Evolutionary conservation across 2,329 filamentous ascomycete species (phyloP).

Genomic region (Curvularia verruculosa): DNA sequence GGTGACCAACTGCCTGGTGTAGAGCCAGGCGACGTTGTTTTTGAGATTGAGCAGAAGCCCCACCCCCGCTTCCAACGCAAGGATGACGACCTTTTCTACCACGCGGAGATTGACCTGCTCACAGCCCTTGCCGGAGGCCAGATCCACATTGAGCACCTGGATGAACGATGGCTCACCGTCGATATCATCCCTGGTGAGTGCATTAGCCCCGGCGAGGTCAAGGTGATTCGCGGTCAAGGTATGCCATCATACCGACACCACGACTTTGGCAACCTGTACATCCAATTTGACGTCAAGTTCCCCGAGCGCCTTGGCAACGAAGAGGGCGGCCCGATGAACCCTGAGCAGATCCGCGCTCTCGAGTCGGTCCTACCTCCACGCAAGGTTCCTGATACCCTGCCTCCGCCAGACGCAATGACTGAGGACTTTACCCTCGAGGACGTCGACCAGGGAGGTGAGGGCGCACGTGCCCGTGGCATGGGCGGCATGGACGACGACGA

Average conservation of each 20-base stretch:
- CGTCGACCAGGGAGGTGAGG: slow-evolving; percentile 69
- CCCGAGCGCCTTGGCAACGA: slow-evolving; percentile 62
- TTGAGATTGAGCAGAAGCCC: slow-evolving; percentile 99
- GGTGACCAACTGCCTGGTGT: slow-evolving; percentile 95
- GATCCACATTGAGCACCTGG: slow-evolving; percentile 93
- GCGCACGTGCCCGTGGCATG: slow-evolving; percentile 71
- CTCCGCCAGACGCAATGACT: slow-evolving; percentile 85
- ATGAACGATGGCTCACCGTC: slow-evolving; percentile 94
- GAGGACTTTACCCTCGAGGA: slow-evolving; percentile 89
- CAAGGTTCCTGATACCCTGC: slow-evolving; percentile 63
- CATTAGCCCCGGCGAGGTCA: slow-evolving; percentile 86
- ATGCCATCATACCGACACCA: slow-evolving; percentile 98
- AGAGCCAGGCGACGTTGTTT: slow-evolving; percentile 93
- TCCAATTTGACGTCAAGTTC: slow-evolving; percentile 98
- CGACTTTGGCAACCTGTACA: slow-evolving; percentile 93
- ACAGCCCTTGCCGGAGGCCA: slow-evolving; percentile 91
- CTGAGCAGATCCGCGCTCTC: slow-evolving; percentile 76
- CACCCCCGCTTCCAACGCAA: slow-evolving; percentile 93
- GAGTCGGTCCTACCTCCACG: slow-evolving; percentile 84
- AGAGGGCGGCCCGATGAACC: slow-evolving; percentile 57
- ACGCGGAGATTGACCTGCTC: slow-evolving; percentile 92
- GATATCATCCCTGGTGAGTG: slow-evolving; percentile 94
- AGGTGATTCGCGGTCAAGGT: slow-evolving; percentile 93
- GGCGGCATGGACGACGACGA: slow-evolving; percentile 71
- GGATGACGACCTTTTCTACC: slow-evolving; percentile 94